These are phyloP conservation scores for Cronartium quercuum DNA, from an alignment of 1,284 basidiomycete genomes.

Conservation along the genomic window DNA sequence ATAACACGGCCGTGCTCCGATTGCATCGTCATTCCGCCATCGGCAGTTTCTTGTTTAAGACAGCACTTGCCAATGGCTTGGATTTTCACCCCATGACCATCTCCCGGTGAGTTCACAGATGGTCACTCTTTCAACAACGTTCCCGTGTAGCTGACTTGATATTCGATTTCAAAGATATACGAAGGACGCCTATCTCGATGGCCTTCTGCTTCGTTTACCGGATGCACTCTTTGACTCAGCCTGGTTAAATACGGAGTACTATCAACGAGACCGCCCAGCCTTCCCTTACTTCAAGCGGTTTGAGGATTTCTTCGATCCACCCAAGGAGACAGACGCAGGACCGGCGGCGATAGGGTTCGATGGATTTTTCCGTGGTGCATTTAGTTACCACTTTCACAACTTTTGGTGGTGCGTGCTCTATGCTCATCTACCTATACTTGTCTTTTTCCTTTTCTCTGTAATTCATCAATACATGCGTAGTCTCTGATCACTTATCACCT, in stretches of 20 bases:
- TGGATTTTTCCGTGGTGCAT: slow-evolving; percentile 77
- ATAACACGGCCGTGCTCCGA: slow-evolving; percentile 78
- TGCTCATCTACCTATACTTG: neutral
- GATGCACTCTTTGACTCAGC: slow-evolving; percentile 81
- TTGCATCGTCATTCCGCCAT: slow-evolving; percentile 74
- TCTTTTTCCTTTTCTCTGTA: neutral
- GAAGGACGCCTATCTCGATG: slow-evolving; percentile 68
- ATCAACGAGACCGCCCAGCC: slow-evolving; percentile 71
- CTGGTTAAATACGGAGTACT: slow-evolving; percentile 75
- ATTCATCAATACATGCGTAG: slow-evolving; percentile 54
- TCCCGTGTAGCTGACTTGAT: neutral
- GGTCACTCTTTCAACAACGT: too few species aligned
- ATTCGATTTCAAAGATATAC: slow-evolving; percentile 56
- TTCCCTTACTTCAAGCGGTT: slow-evolving; percentile 68
- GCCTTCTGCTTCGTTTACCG: slow-evolving; percentile 66
- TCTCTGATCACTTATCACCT: slow-evolving; percentile 19
- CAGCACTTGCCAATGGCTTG: slow-evolving; percentile 72
- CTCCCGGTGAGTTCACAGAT: slow-evolving; percentile 48
- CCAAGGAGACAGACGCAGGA: slow-evolving; percentile 61
- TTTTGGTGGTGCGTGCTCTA: slow-evolving; percentile 50
- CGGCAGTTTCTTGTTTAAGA: slow-evolving; percentile 72
- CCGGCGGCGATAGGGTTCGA: slow-evolving; percentile 72
- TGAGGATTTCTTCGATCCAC: slow-evolving; percentile 60
- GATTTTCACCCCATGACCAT: slow-evolving; percentile 85
- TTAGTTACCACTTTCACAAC: slow-evolving; percentile 80